phyloP scores from a whole-genome alignment of 1,139 yeast species.

The Nematodospora anomalae region DNA sequence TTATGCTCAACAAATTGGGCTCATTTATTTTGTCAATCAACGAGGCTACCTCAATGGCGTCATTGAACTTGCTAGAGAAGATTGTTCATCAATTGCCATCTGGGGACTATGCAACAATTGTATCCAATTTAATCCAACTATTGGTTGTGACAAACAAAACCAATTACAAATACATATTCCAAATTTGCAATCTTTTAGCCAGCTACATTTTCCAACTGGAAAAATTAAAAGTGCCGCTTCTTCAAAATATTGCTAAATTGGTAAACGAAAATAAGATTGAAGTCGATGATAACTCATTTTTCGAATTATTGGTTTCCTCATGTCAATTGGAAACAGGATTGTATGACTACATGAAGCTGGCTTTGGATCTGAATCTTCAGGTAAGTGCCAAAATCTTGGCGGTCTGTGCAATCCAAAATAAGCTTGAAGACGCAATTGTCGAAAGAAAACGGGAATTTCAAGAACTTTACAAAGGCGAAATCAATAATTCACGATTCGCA shows the following conservation, averaged over 20 bases:
- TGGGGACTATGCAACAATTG: conserved; percentile 5
- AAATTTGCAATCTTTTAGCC: conserved; percentile 13
- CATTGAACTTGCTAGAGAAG: conserved; percentile 26
- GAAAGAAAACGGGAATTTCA: conserved; percentile 32
- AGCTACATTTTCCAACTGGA: conserved; percentile 3
- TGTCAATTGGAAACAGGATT: conserved; percentile 10
- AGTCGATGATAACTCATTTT: conserved; percentile 14
- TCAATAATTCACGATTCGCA: conserved; percentile 19
- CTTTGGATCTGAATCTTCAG: conserved; percentile 20
- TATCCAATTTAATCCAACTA: conserved; percentile 14
- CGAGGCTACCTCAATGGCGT: conserved; percentile 23
- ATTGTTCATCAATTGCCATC: conserved; percentile 12
- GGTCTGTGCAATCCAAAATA: conserved; percentile 34
- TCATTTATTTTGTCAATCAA: conserved; percentile 27
- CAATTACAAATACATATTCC: conserved; percentile 14
- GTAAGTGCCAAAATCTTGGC: conserved; percentile 43
- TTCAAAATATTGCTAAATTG: conserved; percentile 13
- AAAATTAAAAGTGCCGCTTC: conserved; percentile 5
- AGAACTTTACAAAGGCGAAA: conserved; percentile 21
- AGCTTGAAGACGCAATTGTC: conserved; percentile 28
- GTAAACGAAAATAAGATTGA: conserved; percentile 14
- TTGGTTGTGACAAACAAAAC: conserved; percentile 13
- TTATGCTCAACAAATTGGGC: conserved; percentile 20
- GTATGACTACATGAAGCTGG: conserved; percentile 13
- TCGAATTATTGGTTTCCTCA: conserved; percentile 12